Evolutionary conservation across 441 rosid species (phyloP).

Genomic region (Gossypium laxum): DNA sequence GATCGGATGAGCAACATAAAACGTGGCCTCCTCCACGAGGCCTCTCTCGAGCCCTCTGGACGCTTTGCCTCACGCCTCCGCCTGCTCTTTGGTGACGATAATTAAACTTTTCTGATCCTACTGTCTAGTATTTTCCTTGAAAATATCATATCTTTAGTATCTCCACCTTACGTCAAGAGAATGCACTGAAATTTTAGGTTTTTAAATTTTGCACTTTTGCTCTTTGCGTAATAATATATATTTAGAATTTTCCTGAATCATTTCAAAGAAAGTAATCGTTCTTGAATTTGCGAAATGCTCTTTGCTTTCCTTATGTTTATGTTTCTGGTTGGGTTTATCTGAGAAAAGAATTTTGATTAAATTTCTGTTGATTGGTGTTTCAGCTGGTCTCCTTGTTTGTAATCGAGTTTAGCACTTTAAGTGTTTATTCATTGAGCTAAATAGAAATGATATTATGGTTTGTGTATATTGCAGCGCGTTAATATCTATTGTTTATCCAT

Average conservation of each 20-base stretch:
- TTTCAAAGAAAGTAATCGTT: background rate
- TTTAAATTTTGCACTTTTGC: background rate
- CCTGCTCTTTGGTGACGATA: slow-evolving; percentile 43
- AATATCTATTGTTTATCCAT: background rate
- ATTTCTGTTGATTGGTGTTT: background rate
- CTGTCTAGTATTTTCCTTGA: slow-evolving; percentile 1
- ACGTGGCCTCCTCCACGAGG: slow-evolving; percentile 49
- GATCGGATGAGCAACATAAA: slow-evolving; percentile 49
- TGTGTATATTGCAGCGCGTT: background rate
- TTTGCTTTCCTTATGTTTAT: background rate
- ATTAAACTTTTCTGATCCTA: slow-evolving; percentile 9
- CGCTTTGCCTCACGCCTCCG: slow-evolving; percentile 63
- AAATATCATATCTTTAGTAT: background rate
- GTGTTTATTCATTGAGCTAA: background rate
- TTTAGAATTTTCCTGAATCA: background rate
- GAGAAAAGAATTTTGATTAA: background rate
- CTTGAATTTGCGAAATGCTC: background rate
- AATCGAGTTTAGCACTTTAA: background rate
- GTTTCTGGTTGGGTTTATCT: background rate
- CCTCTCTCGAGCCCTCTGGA: slow-evolving; percentile 67
- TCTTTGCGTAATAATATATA: background rate
- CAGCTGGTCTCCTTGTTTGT: background rate
- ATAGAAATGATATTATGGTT: background rate
- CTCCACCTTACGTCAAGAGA: background rate
- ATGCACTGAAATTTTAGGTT: background rate